These are phyloP conservation scores for Fraxinus albicans DNA, from an alignment of 305 asterid genomes.

Conservation along the genomic window DNA sequence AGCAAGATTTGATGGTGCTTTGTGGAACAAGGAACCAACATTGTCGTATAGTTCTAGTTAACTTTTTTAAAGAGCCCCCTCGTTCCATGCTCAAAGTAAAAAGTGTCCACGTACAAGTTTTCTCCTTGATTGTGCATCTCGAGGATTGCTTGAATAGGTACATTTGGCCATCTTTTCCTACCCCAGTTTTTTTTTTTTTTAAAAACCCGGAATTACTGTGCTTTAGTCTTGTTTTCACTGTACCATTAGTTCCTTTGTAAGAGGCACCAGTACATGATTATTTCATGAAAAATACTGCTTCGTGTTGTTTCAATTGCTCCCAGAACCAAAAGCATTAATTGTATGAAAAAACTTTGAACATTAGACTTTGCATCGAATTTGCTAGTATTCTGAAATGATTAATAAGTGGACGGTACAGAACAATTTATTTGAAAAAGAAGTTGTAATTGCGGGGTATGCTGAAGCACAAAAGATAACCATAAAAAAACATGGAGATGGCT, in stretches of 20 bases:
- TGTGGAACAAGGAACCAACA: neutral
- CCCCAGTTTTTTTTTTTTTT: neutral
- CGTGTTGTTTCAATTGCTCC: neutral
- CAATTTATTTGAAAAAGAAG: too few relatives aligned
- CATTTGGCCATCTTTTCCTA: neutral
- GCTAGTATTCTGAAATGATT: neutral
- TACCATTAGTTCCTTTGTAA: slow-evolving; percentile 4
- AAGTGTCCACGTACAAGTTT: neutral
- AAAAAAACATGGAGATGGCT: too few relatives aligned
- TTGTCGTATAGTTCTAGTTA: neutral
- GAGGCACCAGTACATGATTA: neutral
- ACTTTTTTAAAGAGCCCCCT: neutral
- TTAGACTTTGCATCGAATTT: neutral
- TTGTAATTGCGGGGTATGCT: too few relatives aligned
- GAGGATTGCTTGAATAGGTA: slow-evolving; percentile 5
- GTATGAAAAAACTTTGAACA: neutral
- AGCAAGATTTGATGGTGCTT: neutral
- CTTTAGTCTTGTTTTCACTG: slow-evolving; percentile 1
- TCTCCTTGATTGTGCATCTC: neutral
- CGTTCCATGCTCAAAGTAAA: neutral
- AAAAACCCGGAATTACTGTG: too few relatives aligned
- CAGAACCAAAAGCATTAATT: neutral
- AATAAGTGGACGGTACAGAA: too few relatives aligned
- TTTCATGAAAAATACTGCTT: neutral
- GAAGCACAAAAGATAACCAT: too few relatives aligned